A percentile compares a stretch with the other conserved stretches of the same genome.
These are phyloP conservation scores for Abrus precatorius DNA, from an alignment of 306 rosid species.

Conservation along the genomic window DNA sequence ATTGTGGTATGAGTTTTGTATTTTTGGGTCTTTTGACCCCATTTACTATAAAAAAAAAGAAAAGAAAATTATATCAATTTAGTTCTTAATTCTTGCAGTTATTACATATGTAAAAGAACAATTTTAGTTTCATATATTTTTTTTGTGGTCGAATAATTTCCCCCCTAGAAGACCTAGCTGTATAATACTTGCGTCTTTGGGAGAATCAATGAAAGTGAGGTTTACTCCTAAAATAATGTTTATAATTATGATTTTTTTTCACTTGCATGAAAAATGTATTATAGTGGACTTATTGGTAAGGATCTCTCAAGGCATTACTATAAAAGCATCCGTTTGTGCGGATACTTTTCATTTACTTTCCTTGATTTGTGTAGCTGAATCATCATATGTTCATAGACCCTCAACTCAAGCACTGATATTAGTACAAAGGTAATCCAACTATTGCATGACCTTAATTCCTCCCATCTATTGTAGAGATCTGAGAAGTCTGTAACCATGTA, in stretches of 20 bases:
- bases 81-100: not conserved
- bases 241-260: not conserved
- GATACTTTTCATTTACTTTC: not conserved
- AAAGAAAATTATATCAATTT: not conserved
- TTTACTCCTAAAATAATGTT: not conserved
- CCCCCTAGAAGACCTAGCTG: not conserved
- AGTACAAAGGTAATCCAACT: not conserved
- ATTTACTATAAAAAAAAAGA: too few relatives aligned
- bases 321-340: not conserved
- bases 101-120: not conserved
- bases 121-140: not conserved
- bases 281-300: not conserved
- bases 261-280: not conserved
- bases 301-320: not conserved
- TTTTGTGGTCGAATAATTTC: not conserved
- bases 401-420: not conserved
- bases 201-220: not conserved
- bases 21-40: too few relatives aligned
- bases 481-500: not conserved
- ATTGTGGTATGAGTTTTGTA: too few relatives aligned
- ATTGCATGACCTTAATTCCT: not conserved
- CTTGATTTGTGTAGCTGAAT: not conserved
- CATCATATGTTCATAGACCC: not conserved
- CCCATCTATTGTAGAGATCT: not conserved
- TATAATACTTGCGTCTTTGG: not conserved